These are phyloP conservation scores for Stemphylium beticola DNA, from an alignment of 2,329 filamentous ascomycete genomes.

Conservation along the genomic window DNA sequence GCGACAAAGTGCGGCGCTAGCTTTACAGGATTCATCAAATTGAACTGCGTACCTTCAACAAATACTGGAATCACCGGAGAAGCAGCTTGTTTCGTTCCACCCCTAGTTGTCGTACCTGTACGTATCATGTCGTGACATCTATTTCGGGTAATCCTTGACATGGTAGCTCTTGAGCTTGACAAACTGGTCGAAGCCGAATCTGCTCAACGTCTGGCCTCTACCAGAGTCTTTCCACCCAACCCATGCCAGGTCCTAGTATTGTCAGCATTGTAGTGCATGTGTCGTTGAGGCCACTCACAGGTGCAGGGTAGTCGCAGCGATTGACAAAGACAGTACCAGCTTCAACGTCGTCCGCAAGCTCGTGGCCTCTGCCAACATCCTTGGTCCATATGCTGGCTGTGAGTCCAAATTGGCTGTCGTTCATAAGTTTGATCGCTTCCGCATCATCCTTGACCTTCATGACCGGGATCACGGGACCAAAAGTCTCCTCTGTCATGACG, in stretches of 20 bases:
- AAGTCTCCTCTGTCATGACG: constrained; percentile 94
- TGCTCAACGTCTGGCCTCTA: constrained; percentile 86
- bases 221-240: constrained; percentile 98
- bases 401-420: constrained; percentile 90
- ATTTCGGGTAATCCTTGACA: constrained; percentile 77
- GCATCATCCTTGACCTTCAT: constrained; percentile 83
- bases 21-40: not conserved
- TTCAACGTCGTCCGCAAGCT: constrained; percentile 80
- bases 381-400: constrained; percentile 99
- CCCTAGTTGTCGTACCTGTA: constrained; percentile 15
- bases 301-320: constrained; percentile 87
- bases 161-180: constrained; percentile 97
- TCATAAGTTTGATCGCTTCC: constrained; percentile 86
- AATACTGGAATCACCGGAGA: constrained; percentile 14
- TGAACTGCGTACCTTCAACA: not conserved
- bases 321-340: constrained; percentile 97
- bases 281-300: constrained; percentile 65
- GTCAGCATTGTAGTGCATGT: constrained; percentile 15
- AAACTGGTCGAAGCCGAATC: constrained; percentile 93
- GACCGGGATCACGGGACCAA: constrained; percentile 89
- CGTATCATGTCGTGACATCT: constrained; percentile 23
- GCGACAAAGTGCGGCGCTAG: not conserved
- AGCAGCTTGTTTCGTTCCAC: constrained; percentile 18
- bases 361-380: constrained; percentile 75
- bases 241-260: constrained; percentile 82